Percentiles rank a stretch among this genome's conserved stretches.
These are phyloP conservation scores for Penicillium sp. DNA, from an alignment of 2,329 filamentous ascomycete genomes.

Conservation along the genomic window DNA sequence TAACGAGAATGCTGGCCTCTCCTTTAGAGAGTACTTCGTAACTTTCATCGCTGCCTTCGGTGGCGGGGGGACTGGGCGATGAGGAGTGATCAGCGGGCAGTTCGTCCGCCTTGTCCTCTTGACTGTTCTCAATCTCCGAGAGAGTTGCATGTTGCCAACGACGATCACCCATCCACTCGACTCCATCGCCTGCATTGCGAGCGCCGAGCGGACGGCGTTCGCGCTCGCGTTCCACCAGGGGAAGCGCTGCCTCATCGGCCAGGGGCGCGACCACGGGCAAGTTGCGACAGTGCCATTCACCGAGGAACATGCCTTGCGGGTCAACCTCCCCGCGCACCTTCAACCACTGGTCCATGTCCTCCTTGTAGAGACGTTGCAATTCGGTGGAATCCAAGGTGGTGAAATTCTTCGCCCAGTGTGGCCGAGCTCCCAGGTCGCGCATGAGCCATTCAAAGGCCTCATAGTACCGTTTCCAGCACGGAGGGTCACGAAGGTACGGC, in stretches of 20 bases:
- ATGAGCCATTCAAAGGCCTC: conserved; percentile 87
- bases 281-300: conserved; percentile 77
- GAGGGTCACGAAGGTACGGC: conserved; percentile 71
- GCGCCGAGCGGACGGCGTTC: conserved; percentile 22
- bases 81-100: conserved; percentile 10
- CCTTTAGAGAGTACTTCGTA: conserved; percentile 42
- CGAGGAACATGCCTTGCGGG: conserved; percentile 79
- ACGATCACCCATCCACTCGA: conserved; percentile 39
- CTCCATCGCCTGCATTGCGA: conserved; percentile 33
- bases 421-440: conserved; percentile 72
- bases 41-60: conserved; percentile 43
- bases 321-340: conserved; percentile 64
- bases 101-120: conserved; percentile 8
- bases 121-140: background rate
- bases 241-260: conserved; percentile 19
- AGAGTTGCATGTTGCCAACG: conserved; percentile 21
- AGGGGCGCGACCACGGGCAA: conserved; percentile 43
- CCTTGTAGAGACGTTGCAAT: conserved; percentile 63
- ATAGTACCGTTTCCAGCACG: conserved; percentile 72
- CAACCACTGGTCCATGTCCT: conserved; percentile 61
- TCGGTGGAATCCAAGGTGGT: conserved; percentile 51
- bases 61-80: conserved; percentile 32
- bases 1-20: conserved; percentile 39
- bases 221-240: conserved; percentile 42
- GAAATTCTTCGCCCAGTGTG: conserved; percentile 95